Evolutionary conservation across 1,284 basidiomycete genomes (phyloP), one percentile per base, ranked within the genome.

Genomic region (Boletus calvinii): DNA sequence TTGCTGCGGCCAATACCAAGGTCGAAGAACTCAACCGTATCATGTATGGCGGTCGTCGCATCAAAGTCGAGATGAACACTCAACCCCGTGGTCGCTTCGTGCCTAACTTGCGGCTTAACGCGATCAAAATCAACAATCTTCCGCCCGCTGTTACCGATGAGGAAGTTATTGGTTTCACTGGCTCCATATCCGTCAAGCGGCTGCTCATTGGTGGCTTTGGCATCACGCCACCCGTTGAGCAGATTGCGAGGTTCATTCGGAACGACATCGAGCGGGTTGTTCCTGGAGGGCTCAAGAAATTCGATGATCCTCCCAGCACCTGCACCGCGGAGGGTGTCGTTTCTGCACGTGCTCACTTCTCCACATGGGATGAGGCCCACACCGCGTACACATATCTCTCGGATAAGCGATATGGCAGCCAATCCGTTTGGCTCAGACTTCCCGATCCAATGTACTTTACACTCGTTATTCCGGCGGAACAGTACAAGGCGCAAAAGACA

Each of bases 401-500:
- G 9, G 40, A 53, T 2, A 53, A 57, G n/a, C 46, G 62, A 58
- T 68, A 72, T 37, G 65, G 67, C 10, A 66, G 66, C 36, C 67
- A 68, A 10, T 29, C 46, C 18, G 56, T 76, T 46, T 67, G 69
- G 53, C 56, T 73, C 9, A 65, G 65, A 31, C 73, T 80, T 47
- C 77, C 74, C 0, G 65, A 72, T 56, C 76, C 79, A 1, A 69
- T 77, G 57, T 59, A 72, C 39, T 83, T 78, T 60, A 71, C 72
- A 7, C 73, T 79, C 38, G 68, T 62, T 29, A 75, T 84, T 42
- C 70, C 78, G 0, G 43, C 49, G 10, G 70, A 71, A 29, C 82
- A 84, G 55, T 81, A 78, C 62, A 63, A 66, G 26, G 77, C 79
- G 6, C 82, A 84, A 62, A 74, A 68, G 53, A 60, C 52, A 1